Percentiles rank a stretch among this genome's conserved stretches.
phyloP scores from a whole-genome alignment of 2,329 filamentous ascomycete genomes.

The Talaromyces albobiverticillius region DNA sequence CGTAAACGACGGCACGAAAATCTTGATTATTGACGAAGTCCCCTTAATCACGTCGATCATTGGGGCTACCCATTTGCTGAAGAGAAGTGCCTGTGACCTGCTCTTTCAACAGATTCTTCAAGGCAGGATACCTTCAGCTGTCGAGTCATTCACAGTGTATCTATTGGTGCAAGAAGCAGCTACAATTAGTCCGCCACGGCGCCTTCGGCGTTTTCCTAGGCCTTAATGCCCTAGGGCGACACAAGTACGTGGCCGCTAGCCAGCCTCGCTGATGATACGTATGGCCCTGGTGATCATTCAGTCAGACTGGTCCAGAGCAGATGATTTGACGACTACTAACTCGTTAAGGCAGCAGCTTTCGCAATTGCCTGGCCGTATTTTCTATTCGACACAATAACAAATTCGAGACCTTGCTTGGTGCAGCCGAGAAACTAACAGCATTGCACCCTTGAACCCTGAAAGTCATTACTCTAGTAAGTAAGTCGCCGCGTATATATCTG shows the following conservation, averaged over 20 bases:
- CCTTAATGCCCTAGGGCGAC: not conserved
- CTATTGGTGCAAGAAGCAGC: not conserved
- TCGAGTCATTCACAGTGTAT: not conserved
- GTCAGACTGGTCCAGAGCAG: conserved; percentile 1
- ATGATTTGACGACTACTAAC: not conserved
- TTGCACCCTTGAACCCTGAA: conserved; percentile 12
- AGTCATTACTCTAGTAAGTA: not conserved
- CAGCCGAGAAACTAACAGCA: not conserved
- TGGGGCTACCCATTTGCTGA: not conserved
- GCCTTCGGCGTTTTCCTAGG: not conserved
- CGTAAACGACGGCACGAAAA: not conserved
- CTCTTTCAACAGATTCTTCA: not conserved
- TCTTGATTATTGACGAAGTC: not conserved
- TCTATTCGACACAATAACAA: not conserved
- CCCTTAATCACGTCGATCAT: not conserved
- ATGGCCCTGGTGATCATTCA: not conserved
- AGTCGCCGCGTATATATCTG: not conserved
- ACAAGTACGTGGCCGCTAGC: not conserved
- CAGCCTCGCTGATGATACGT: not conserved
- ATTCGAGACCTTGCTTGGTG: not conserved
- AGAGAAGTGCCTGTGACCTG: not conserved
- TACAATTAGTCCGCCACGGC: not conserved
- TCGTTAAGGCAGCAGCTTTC: not conserved
- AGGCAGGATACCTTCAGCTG: not conserved
- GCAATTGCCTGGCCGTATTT: not conserved